phyloP scores from a whole-genome alignment of 345 rosid genomes.

The Salix udensis region DNA sequence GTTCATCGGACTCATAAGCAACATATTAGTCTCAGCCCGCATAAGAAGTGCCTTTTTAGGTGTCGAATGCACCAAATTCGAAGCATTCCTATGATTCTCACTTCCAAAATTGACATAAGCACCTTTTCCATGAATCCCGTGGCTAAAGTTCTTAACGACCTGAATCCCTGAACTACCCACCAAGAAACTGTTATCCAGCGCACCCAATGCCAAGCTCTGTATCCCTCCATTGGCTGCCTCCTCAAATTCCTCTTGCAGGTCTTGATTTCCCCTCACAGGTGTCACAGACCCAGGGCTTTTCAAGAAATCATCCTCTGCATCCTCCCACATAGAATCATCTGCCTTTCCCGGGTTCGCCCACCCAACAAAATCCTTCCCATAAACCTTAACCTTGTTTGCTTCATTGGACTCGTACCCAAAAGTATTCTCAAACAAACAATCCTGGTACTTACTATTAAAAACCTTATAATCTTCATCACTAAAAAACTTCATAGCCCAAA shows the following conservation, averaged over 20 bases:
- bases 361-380: constrained; percentile 85
- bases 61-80: constrained; percentile 49
- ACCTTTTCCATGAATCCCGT: constrained; percentile 96
- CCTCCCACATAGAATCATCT: constrained; percentile 99
- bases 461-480: constrained; percentile 48
- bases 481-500: constrained; percentile 86
- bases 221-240: constrained; percentile 87
- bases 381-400: constrained; percentile 69
- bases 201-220: constrained; percentile 95
- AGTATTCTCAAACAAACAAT: constrained; percentile 84
- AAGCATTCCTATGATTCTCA: constrained; percentile 32
- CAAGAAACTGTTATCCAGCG: constrained; percentile 90
- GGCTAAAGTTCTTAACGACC: constrained; percentile 85
- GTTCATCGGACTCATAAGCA: constrained; percentile 86
- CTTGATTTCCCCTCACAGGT: constrained; percentile 54
- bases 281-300: constrained; percentile 63
- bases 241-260: constrained; percentile 85
- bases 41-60: constrained; percentile 88
- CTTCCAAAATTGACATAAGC: constrained; percentile 69
- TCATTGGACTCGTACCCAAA: constrained; percentile 80
- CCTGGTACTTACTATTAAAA: constrained; percentile 50
- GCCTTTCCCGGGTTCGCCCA: constrained; percentile 89
- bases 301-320: constrained; percentile 68
- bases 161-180: constrained; percentile 89
- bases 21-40: constrained; percentile 96